Conservation (phyloP, 2,329 filamentous ascomycete species). For the Apiospora arundinis region DNA sequence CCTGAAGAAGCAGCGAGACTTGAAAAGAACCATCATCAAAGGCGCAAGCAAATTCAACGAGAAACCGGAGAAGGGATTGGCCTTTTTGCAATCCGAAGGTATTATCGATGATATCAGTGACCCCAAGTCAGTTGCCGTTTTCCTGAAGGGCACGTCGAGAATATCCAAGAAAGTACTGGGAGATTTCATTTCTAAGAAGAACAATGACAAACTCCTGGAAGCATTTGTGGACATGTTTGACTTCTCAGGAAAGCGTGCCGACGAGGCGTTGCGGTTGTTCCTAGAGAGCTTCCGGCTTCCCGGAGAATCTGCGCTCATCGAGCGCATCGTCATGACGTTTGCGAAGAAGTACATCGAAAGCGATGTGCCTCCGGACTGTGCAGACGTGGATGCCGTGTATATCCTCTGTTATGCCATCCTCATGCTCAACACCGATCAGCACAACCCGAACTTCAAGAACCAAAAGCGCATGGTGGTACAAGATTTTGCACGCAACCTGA, state of each 20-base stretch:
- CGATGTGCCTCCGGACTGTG: slow-evolving; percentile 74
- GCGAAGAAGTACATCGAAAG: slow-evolving; percentile 81
- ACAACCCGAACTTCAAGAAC: slow-evolving; percentile 86
- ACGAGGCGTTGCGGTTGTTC: slow-evolving; percentile 87
- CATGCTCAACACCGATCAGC: slow-evolving; percentile 95
- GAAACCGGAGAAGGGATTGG: slow-evolving; percentile 86
- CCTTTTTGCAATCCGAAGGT: slow-evolving; percentile 82
- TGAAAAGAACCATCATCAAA: slow-evolving; percentile 87
- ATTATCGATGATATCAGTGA: slow-evolving; percentile 81
- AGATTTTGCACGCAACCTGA: slow-evolving; percentile 87
- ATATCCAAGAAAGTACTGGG: slow-evolving; percentile 91
- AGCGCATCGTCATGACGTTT: slow-evolving; percentile 88
- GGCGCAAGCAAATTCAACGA: slow-evolving; percentile 95
- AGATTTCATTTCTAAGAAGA: slow-evolving; percentile 90
- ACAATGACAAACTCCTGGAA: slow-evolving; percentile 83
- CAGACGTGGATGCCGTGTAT: slow-evolving; percentile 86
- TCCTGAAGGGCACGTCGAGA: slow-evolving; percentile 85
- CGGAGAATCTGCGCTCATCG: slow-evolving; percentile 91
- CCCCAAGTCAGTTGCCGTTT: slow-evolving; percentile 80
- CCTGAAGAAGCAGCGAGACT: slow-evolving; percentile 74
- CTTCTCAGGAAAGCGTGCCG: slow-evolving; percentile 83
- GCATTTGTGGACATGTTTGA: slow-evolving; percentile 89
- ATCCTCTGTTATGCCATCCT: slow-evolving; percentile 96
- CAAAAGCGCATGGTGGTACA: slow-evolving; percentile 82
- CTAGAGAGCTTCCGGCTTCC: slow-evolving; percentile 92